phyloP scores from a whole-genome alignment of 2,329 filamentous ascomycete species.

The Conoideocrella luteorostrata region DNA sequence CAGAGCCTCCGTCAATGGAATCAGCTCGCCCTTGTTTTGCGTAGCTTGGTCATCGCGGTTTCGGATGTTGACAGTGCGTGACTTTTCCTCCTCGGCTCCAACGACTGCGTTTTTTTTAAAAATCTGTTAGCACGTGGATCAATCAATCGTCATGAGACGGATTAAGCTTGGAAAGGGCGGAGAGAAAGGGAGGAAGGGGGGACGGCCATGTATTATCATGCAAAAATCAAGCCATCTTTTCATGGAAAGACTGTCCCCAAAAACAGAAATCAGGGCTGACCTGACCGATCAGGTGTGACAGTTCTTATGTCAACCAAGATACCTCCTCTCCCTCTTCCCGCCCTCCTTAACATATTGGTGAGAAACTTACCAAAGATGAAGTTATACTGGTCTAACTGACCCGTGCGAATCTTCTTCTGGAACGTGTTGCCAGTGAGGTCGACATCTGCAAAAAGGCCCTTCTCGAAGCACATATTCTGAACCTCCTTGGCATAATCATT shows the following conservation, averaged over 20 bases:
- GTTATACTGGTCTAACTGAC: slow-evolving; percentile 76
- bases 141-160: background rate
- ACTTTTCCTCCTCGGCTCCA: slow-evolving; percentile 55
- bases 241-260: background rate
- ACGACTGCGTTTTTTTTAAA: slow-evolving; percentile 38
- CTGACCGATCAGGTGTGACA: too few species aligned
- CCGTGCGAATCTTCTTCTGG: slow-evolving; percentile 83
- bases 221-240: background rate
- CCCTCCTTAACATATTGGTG: slow-evolving; percentile 2
- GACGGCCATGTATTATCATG: too few species aligned
- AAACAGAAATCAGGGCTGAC: too few species aligned
- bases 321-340: background rate
- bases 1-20: slow-evolving; percentile 50
- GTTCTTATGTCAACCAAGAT: background rate
- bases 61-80: slow-evolving; percentile 55
- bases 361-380: slow-evolving; percentile 62
- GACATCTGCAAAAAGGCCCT: slow-evolving; percentile 61
- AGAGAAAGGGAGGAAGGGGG: too few species aligned
- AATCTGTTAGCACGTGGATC: slow-evolving; percentile 3
- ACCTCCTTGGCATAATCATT: slow-evolving; percentile 74
- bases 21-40: slow-evolving; percentile 54
- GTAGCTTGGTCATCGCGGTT: slow-evolving; percentile 57
- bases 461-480: slow-evolving; percentile 58
- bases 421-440: slow-evolving; percentile 64
- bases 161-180: background rate